Percentiles rank a stretch among this genome's conserved stretches.
phyloP scores from a whole-genome alignment of 139 green algal genomes.

The Coelastrella sp. region DNA sequence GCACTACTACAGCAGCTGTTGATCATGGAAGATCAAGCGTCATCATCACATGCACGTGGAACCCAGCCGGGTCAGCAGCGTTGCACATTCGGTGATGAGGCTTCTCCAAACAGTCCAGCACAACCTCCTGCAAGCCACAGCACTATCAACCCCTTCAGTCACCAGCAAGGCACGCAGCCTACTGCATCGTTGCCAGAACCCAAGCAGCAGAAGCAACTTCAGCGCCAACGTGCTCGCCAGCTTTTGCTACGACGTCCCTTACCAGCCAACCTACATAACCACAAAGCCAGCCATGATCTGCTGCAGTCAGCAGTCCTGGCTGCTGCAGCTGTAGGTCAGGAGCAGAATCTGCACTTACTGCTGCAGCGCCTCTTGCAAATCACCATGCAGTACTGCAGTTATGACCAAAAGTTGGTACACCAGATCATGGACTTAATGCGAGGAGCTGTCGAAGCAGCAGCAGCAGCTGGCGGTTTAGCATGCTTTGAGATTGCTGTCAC shows the following conservation, averaged over 20 bases:
- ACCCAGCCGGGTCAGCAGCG: background rate
- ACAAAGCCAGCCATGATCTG: background rate
- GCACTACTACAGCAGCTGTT: background rate
- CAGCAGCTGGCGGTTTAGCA: conserved; percentile 13
- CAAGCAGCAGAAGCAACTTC: background rate
- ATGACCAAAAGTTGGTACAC: background rate
- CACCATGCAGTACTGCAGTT: background rate
- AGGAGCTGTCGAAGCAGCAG: conserved; percentile 9
- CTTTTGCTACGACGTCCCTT: background rate
- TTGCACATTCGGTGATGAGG: no score
- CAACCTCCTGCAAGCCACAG: background rate
- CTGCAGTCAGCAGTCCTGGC: background rate
- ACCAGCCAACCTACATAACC: background rate
- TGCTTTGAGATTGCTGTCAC: background rate
- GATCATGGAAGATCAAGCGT: background rate
- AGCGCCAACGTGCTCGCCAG: background rate
- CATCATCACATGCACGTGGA: no score
- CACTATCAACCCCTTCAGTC: no score
- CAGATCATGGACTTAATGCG: background rate
- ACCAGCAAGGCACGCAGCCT: no score
- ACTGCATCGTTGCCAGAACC: background rate
- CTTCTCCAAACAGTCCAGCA: background rate
- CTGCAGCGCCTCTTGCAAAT: conserved; percentile 15
- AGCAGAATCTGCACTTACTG: background rate
- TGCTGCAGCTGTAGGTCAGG: conserved; percentile 5